These are phyloP conservation scores for Centrapalus pauciflorus DNA, from an alignment of 129 eudicot species.

Conservation along the genomic window DNA sequence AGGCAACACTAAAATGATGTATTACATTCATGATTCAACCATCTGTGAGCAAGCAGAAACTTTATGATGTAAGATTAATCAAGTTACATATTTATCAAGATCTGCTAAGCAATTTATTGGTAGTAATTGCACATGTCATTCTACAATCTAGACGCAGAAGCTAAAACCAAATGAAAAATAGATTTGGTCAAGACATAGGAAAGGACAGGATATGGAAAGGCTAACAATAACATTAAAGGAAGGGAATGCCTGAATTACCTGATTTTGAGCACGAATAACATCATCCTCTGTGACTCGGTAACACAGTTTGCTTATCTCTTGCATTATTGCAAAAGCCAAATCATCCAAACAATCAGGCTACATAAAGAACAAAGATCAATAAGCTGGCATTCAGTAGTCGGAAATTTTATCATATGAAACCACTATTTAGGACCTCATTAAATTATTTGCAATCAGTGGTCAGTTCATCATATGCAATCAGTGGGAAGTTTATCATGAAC, in stretches of 20 bases:
- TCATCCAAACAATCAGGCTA: conserved; percentile 86
- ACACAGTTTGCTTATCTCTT: conserved; percentile 66
- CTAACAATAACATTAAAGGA: neutral
- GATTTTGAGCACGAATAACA: conserved; percentile 83
- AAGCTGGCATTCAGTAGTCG: neutral
- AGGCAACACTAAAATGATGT: no score
- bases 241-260: conserved; percentile 35
- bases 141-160: no score
- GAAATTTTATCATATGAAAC: neutral
- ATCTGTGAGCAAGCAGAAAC: no score
- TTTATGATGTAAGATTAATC: no score
- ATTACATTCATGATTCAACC: no score
- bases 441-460: neutral
- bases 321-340: conserved; percentile 79
- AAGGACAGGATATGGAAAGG: neutral
- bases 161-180: neutral
- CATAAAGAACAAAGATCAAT: conserved; percentile 9
- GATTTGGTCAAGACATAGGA: neutral
- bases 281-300: conserved; percentile 73
- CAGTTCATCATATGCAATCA: neutral
- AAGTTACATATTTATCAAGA: no score
- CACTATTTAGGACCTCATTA: conserved; percentile 1
- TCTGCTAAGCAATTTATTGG: no score
- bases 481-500: neutral
- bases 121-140: no score